A percentile compares a stretch with the other conserved stretches of the same genome.
Evolutionary conservation across 2,329 filamentous ascomycete genomes (phyloP).

Genomic region (Aspergillus pseudotamarii): DNA sequence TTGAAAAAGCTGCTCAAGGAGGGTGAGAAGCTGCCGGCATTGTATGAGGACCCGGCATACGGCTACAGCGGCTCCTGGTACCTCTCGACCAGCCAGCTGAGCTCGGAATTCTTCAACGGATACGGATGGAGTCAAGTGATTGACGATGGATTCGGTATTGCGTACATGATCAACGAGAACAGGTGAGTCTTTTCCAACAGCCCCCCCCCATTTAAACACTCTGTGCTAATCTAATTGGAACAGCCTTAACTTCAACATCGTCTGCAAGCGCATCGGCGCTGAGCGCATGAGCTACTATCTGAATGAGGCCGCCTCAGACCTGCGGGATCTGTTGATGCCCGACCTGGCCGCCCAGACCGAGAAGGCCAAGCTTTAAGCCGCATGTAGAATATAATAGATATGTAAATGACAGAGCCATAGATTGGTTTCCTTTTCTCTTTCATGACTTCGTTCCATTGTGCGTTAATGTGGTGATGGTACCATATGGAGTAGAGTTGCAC

Average conservation of each 20-base stretch:
- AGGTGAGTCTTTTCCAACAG: constrained; percentile 56
- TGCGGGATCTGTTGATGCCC: constrained; percentile 82
- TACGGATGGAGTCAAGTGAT: constrained; percentile 99
- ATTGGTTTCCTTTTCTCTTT: background rate
- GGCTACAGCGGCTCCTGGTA: constrained; percentile 86
- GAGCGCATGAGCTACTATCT: constrained; percentile 95
- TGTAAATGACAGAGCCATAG: background rate
- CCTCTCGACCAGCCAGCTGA: constrained; percentile 84
- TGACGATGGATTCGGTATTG: constrained; percentile 93
- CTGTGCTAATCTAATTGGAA: constrained; percentile 15
- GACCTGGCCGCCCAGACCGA: constrained; percentile 67
- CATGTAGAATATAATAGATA: constrained; percentile 57
- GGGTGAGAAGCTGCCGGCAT: constrained; percentile 76
- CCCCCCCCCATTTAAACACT: background rate
- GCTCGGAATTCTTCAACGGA: constrained; percentile 96
- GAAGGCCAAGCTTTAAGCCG: constrained; percentile 68
- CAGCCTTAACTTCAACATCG: constrained; percentile 96
- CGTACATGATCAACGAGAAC: constrained; percentile 99
- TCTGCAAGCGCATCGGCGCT: constrained; percentile 87
- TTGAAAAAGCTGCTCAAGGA: constrained; percentile 85
- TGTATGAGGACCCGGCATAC: constrained; percentile 87
- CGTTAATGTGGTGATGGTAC: background rate
- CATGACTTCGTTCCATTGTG: background rate
- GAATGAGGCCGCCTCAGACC: constrained; percentile 87
- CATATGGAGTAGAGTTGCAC: too few species aligned